phyloP scores from a whole-genome alignment of 441 rosid genomes.

The Populus tomentosa region DNA sequence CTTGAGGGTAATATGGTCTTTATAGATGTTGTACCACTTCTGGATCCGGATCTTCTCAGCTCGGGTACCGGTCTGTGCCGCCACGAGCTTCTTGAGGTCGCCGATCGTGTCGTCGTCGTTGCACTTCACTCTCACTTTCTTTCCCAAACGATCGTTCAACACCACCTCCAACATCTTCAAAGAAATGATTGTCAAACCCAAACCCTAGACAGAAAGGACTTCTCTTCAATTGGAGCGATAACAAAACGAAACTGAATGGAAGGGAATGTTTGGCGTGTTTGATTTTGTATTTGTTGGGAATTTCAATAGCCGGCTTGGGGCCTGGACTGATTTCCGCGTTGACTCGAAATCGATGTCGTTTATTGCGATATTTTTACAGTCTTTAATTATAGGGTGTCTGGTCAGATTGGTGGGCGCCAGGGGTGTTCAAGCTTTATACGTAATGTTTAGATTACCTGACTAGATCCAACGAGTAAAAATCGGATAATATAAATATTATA shows the following conservation, averaged over 20 bases:
- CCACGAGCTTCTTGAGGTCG: slow-evolving; percentile 85
- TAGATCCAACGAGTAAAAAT: too few relatives aligned
- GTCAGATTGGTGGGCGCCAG: neutral
- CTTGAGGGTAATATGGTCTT: slow-evolving; percentile 27
- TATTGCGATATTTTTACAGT: neutral
- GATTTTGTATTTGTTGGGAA: neutral
- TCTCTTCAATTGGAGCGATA: neutral
- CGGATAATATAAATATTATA: too few relatives aligned
- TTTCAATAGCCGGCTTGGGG: neutral
- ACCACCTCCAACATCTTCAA: slow-evolving; percentile 73
- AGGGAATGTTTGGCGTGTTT: neutral
- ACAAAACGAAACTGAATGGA: neutral
- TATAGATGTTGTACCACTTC: slow-evolving; percentile 62
- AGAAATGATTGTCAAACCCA: neutral
- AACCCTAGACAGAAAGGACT: slow-evolving; percentile 2
- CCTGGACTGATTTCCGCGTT: neutral
- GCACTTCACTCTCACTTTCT: slow-evolving; percentile 84
- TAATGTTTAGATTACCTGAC: too few relatives aligned
- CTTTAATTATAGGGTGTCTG: neutral
- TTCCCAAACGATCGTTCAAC: slow-evolving; percentile 68
- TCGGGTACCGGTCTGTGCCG: slow-evolving; percentile 80
- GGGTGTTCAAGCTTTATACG: too few relatives aligned
- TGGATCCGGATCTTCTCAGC: slow-evolving; percentile 75
- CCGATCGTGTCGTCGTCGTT: slow-evolving; percentile 87
- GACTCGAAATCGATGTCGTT: neutral